phyloP scores from a whole-genome alignment of 257 asterid genomes.

The Solanum commersonii region DNA sequence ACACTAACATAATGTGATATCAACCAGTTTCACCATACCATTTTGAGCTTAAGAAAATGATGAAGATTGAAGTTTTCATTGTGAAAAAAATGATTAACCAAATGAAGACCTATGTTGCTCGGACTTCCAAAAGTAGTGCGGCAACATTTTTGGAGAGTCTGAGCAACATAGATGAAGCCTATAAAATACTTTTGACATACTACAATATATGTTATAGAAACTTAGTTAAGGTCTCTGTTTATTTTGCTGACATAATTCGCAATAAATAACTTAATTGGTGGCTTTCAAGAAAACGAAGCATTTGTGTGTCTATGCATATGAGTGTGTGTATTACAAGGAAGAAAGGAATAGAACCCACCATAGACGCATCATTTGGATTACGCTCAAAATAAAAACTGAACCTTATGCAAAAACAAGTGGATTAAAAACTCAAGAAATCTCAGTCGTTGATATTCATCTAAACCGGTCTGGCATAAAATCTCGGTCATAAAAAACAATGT shows the following conservation, averaged over 20 bases:
- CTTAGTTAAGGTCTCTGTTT: neutral
- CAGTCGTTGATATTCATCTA: neutral
- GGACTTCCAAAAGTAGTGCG: neutral
- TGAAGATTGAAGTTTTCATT: neutral
- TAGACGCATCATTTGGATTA: neutral
- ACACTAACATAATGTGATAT: neutral
- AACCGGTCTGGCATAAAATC: neutral
- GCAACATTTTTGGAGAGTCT: neutral
- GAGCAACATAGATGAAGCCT: neutral
- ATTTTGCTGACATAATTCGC: neutral
- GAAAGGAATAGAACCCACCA: neutral
- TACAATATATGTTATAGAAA: neutral
- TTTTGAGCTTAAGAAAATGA: neutral
- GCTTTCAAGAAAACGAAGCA: neutral
- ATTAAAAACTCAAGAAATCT: neutral
- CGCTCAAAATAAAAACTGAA: neutral
- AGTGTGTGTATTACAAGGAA: neutral
- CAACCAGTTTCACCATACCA: neutral
- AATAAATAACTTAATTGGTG: neutral
- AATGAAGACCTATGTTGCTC: neutral
- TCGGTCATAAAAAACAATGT: neutral
- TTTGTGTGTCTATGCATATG: neutral
- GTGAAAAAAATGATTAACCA: neutral
- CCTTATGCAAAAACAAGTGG: neutral
- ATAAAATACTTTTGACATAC: neutral